Base-by-base conservation (phyloP, 2,329 filamentous ascomycete genomes). In the Fusarium burgessii region DNA sequence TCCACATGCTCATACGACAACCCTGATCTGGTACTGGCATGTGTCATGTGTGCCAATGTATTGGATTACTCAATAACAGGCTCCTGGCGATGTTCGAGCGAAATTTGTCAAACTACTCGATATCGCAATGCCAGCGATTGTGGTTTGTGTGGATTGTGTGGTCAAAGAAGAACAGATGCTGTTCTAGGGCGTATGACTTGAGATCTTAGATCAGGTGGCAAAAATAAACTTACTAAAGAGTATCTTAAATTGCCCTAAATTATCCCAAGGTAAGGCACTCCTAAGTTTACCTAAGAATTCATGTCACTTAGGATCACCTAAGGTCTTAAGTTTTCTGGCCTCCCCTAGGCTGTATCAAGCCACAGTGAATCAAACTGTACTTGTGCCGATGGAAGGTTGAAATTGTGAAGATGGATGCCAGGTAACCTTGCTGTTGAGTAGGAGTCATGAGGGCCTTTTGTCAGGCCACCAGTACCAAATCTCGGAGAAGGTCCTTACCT, bases 51-150 rank as follows among this genome's bases (percentile, higher is more conserved):
- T 78, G 87, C 90, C 27, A 89, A 95, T 70, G 92, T 95, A 3
- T 81, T 95, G 4, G 84, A 88, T 46, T 80, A 84, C 1, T 76
- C 85, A 52, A 84, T 90, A 46, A 81, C 85, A 1, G 80, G 83
- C 20, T 81, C 87, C n/a, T 95, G 93, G 93, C 81, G 80, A 50
- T 95, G 93, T 77, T 78, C 77, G 45, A 88, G 85, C 70, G 76
- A 78, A 6, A 71, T 81, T 5, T 95, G 93, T 77, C 80, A 80
- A 64, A 84, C 81, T 15, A 87, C 84, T 47, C 66, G 74, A 23
- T 95, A 93, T 77, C 76, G 90, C 56, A 95, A 95, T 75, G 85
- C 91, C 14, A 88, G 86, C 2, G 92, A 95, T 78, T 89, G 85
- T 69, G 91, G 90, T 10, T 78, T 90, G 1, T 95, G 93, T 77